Conservation (phyloP, 305 asterid genomes). For the Fraxinus dipetala region DNA sequence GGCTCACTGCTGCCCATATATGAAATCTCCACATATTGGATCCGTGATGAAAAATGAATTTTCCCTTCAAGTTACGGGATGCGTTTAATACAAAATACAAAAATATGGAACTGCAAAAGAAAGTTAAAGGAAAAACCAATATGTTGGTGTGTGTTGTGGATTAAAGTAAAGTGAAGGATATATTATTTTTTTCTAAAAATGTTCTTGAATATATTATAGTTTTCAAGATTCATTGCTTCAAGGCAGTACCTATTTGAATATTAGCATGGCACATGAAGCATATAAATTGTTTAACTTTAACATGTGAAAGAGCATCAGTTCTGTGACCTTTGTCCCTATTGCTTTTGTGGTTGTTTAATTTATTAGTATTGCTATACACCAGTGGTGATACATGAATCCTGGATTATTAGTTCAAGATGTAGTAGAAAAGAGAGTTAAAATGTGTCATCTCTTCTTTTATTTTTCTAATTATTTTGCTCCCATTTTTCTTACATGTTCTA, state of each 20-base stretch:
- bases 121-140: background rate
- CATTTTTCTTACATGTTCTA: background rate
- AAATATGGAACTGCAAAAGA: background rate
- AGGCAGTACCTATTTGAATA: constrained; percentile 19
- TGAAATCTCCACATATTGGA: background rate
- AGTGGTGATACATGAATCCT: background rate
- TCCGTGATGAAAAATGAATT: background rate
- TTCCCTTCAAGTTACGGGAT: background rate
- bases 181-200: constrained; percentile 5
- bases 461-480: background rate
- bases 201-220: constrained; percentile 1
- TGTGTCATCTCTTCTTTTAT: background rate
- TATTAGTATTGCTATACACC: background rate
- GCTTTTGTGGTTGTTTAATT: constrained; percentile 22
- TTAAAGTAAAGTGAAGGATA: background rate
- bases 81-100: background rate
- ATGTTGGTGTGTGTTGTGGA: constrained; percentile 6
- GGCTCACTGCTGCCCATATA: background rate
- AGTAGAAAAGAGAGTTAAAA: background rate
- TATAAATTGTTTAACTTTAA: constrained; percentile 18
- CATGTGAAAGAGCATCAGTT: constrained; percentile 27
- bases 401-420: constrained; percentile 5
- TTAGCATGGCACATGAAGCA: constrained; percentile 33
- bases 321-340: constrained; percentile 32
- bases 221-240: constrained; percentile 18